Conservation (phyloP, 2,329 filamentous ascomycete species). For the Chalaropsis ovoidea region DNA sequence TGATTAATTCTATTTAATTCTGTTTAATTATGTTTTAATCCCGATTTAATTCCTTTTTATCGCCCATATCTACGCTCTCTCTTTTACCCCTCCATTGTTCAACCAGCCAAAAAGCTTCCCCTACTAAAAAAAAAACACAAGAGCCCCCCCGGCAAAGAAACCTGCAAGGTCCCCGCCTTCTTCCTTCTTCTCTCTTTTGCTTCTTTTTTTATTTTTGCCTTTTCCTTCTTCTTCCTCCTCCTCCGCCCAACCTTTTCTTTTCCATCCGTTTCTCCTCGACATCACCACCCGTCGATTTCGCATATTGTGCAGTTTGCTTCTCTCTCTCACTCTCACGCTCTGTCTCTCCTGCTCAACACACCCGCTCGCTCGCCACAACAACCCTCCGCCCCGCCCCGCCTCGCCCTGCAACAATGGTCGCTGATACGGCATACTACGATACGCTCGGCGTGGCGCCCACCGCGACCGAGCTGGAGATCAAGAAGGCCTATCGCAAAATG, state of each 20-base stretch:
- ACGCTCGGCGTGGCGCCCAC: conserved; percentile 72
- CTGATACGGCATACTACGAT: conserved; percentile 83
- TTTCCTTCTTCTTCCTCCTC: conserved; percentile 22
- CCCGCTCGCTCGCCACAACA: background rate
- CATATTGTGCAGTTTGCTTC: background rate
- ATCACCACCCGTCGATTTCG: background rate
- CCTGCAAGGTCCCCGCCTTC: conserved; percentile 15
- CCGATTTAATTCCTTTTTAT: background rate
- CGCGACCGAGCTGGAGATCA: conserved; percentile 85
- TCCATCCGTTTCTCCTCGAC: background rate
- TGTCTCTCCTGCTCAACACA: conserved; percentile 4
- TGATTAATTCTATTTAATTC: background rate
- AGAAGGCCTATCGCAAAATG: conserved; percentile 90
- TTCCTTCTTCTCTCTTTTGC: conserved; percentile 4
- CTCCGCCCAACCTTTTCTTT: conserved; percentile 2
- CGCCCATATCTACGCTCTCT: background rate
- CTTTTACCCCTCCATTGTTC: conserved; percentile 5
- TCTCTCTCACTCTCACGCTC: conserved; percentile 7
- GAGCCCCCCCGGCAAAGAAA: background rate
- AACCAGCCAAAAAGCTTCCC: background rate
- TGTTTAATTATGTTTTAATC: too few species aligned
- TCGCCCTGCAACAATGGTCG: conserved; percentile 53
- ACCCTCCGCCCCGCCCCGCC: background rate
- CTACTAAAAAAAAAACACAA: background rate
- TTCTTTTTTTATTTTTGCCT: conserved; percentile 23